phyloP scores from a whole-genome alignment of 768 basidiomycete species.

The Megacollybia marginata region DNA sequence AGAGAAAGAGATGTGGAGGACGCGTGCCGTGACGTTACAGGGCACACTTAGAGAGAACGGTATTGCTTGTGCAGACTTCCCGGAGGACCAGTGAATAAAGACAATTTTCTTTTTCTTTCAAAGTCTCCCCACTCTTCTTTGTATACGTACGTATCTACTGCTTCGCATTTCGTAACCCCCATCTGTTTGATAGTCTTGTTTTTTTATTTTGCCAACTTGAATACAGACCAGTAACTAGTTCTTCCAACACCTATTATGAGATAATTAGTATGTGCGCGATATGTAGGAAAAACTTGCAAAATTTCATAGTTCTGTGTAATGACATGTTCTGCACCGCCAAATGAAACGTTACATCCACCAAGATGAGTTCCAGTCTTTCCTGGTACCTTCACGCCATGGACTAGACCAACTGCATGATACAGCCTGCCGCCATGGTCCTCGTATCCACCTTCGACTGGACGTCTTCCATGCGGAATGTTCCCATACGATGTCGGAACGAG shows the following conservation, averaged over 20 bases:
- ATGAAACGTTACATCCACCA: slow-evolving; percentile 41
- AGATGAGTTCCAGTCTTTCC: slow-evolving; percentile 71
- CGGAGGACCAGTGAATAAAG: background rate
- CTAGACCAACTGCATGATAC: slow-evolving; percentile 55
- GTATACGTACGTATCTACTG: too few relatives aligned
- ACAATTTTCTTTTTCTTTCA: background rate
- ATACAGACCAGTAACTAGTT: background rate
- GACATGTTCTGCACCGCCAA: slow-evolving; percentile 36
- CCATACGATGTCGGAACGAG: slow-evolving; percentile 61
- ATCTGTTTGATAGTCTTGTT: background rate
- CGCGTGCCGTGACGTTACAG: slow-evolving; percentile 26
- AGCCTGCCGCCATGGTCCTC: slow-evolving; percentile 61
- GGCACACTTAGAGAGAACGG: slow-evolving; percentile 36
- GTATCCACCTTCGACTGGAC: slow-evolving; percentile 67
- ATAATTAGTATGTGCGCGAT: background rate
- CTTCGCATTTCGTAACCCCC: background rate
- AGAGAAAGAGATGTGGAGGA: slow-evolving; percentile 46
- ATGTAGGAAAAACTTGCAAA: slow-evolving; percentile 27
- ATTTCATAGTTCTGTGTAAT: slow-evolving; percentile 37
- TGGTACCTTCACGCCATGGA: slow-evolving; percentile 53
- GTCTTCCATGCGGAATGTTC: slow-evolving; percentile 44
- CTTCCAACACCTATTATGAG: slow-evolving; percentile 28
- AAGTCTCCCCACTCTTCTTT: background rate
- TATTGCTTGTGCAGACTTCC: background rate
- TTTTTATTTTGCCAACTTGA: background rate